A percentile compares a stretch with the other conserved stretches of the same genome.
Conservation (phyloP, 2,329 filamentous ascomycete species). For the Colletotrichum endophyticum region DNA sequence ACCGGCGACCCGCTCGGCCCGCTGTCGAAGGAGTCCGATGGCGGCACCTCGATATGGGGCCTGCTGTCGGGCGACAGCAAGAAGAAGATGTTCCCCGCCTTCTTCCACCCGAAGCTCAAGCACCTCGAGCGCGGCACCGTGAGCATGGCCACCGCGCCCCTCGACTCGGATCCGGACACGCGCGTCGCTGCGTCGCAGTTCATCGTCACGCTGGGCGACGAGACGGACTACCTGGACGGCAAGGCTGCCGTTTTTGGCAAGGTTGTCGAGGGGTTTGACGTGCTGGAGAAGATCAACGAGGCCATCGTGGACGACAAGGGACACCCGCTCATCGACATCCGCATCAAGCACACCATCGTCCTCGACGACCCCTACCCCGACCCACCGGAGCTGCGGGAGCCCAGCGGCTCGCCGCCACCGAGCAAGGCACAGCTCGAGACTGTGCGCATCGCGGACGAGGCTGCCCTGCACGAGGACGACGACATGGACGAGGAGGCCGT, state of each 20-base stretch:
- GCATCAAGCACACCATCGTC: conserved; percentile 89
- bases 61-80: conserved; percentile 69
- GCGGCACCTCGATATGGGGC: conserved; percentile 93
- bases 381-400: conserved; percentile 76
- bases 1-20: conserved; percentile 94
- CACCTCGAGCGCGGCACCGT: conserved; percentile 90
- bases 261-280: conserved; percentile 95
- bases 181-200: conserved; percentile 91
- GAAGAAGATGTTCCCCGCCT: conserved; percentile 80
- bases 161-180: conserved; percentile 77
- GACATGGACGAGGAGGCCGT: conserved; percentile 75
- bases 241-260: conserved; percentile 96
- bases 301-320: conserved; percentile 87
- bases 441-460: conserved; percentile 89
- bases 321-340: conserved; percentile 89
- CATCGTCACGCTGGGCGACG: conserved; percentile 87
- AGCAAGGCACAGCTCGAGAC: conserved; percentile 87
- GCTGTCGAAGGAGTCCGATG: conserved; percentile 83
- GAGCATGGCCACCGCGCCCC: conserved; percentile 93
- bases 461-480: conserved; percentile 76
- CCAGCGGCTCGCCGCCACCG: conserved; percentile 79
- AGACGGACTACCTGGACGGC: conserved; percentile 88
- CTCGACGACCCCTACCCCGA: conserved; percentile 93
- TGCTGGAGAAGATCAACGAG: conserved; percentile 89
- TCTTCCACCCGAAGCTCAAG: conserved; percentile 86